Evolutionary conservation across 495 filamentous ascomycete species (phyloP).

Genomic region (Staphylotrichum longicolle): DNA sequence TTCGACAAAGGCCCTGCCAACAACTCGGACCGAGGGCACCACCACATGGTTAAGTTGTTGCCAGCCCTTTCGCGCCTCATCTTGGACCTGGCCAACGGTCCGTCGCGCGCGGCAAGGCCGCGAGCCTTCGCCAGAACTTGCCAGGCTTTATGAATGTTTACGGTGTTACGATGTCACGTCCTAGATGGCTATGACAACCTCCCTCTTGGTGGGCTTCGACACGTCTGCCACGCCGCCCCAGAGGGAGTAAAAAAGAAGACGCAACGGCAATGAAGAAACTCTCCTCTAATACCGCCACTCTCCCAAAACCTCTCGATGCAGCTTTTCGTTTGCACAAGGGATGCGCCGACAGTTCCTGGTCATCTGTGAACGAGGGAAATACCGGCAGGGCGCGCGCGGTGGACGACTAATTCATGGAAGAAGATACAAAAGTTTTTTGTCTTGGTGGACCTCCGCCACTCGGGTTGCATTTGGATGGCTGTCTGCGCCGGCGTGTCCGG

Average conservation of each 20-base stretch:
- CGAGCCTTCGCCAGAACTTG: neutral
- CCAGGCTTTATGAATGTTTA: conserved; percentile 36
- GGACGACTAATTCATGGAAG: conserved; percentile 10
- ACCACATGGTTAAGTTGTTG: conserved; percentile 8
- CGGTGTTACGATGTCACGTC: conserved; percentile 43
- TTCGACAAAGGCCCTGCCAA: conserved; percentile 6
- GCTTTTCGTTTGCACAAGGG: neutral
- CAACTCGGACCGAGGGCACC: conserved; percentile 7
- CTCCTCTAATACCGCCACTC: conserved; percentile 10
- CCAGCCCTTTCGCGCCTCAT: neutral
- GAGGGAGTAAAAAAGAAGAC: conserved; percentile 19
- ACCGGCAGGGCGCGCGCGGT: neutral
- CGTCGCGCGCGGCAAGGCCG: neutral
- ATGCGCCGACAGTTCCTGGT: neutral
- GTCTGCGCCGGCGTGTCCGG: neutral
- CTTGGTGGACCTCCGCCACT: conserved; percentile 3
- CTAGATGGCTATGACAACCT: conserved; percentile 38
- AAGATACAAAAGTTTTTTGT: conserved; percentile 10
- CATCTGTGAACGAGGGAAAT: too few species aligned
- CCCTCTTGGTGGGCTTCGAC: conserved; percentile 22
- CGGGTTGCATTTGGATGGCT: conserved; percentile 14
- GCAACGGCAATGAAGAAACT: conserved; percentile 18
- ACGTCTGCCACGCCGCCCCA: conserved; percentile 12
- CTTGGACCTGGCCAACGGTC: too few species aligned
- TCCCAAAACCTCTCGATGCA: neutral